A percentile compares a stretch with the other conserved stretches of the same genome.
Conservation (phyloP, 1,139 yeast species). For the Diutina rugosa region DNA sequence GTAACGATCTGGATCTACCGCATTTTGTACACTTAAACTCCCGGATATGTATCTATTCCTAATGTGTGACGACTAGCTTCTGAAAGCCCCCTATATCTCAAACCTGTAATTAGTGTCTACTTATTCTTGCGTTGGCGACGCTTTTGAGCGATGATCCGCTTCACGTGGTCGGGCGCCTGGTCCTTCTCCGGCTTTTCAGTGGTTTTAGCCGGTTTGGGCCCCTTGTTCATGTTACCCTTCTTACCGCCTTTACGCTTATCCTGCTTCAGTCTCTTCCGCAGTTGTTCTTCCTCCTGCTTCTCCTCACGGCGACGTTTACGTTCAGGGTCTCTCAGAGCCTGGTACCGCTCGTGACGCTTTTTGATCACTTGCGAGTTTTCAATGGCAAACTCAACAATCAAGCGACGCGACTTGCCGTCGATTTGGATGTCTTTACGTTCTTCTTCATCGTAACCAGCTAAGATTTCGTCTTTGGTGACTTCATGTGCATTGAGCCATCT, state of each 20-base stretch:
- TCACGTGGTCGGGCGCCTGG: slow-evolving; percentile 34
- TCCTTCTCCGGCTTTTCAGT: slow-evolving; percentile 26
- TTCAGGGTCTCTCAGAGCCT: slow-evolving; percentile 35
- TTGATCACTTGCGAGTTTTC: slow-evolving; percentile 90
- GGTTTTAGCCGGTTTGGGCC: slow-evolving; percentile 9
- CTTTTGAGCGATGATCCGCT: slow-evolving; percentile 53
- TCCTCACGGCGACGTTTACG: slow-evolving; percentile 11
- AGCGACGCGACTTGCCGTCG: slow-evolving; percentile 56
- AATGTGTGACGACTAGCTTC: not conserved
- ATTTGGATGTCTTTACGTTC: slow-evolving; percentile 41
- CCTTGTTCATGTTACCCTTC: slow-evolving; percentile 5
- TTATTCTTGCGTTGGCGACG: slow-evolving; percentile 47
- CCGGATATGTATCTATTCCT: not conserved
- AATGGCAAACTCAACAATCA: slow-evolving; percentile 91
- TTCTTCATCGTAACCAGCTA: slow-evolving; percentile 62
- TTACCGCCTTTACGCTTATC: slow-evolving; percentile 6
- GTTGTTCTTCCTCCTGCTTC: slow-evolving; percentile 13
- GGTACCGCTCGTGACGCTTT: slow-evolving; percentile 60
- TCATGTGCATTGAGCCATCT: slow-evolving; percentile 96
- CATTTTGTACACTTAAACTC: not conserved
- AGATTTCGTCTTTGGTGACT: slow-evolving; percentile 57
- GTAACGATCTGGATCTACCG: not conserved
- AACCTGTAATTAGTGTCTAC: not conserved
- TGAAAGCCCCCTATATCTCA: not conserved
- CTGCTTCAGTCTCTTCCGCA: slow-evolving; percentile 11